Conservation (phyloP, 2,329 filamentous ascomycete genomes). For the Exserohilum rostratum region DNA sequence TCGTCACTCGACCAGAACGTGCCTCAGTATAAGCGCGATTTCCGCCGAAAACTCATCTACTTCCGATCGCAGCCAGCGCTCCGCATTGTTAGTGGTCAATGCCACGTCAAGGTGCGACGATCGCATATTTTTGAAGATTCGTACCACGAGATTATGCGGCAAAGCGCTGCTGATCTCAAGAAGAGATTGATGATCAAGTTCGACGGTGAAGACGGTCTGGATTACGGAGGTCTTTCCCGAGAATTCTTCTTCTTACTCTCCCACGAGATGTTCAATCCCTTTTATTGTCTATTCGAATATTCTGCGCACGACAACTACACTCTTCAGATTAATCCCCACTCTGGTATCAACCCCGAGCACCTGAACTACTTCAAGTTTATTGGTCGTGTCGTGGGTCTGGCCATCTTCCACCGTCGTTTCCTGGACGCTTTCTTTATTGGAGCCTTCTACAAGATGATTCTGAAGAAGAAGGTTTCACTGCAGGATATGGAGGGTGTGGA, state of each 20-base stretch:
- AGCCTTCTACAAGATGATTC: conserved; percentile 98
- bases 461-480: conserved; percentile 88
- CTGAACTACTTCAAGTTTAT: conserved; percentile 99
- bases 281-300: conserved; percentile 99
- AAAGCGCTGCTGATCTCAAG: conserved; percentile 94
- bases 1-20: conserved; percentile 98
- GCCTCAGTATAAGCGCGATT: conserved; percentile 99
- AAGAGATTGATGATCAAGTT: conserved; percentile 99
- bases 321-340: conserved; percentile 98
- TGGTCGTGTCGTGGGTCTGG: conserved; percentile 91
- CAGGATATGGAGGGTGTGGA: conserved; percentile 99
- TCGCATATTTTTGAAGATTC: conserved; percentile 99
- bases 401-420: conserved; percentile 98
- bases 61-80: conserved; percentile 98
- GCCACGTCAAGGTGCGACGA: conserved; percentile 95
- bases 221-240: conserved; percentile 93
- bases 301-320: conserved; percentile 99
- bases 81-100: conserved; percentile 93
- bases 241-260: conserved; percentile 99
- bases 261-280: conserved; percentile 99
- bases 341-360: conserved; percentile 98
- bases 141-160: conserved; percentile 96
- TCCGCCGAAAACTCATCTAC: conserved; percentile 96
- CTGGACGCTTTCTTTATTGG: conserved; percentile 99
- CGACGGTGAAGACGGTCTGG: conserved; percentile 94